phyloP scores from a whole-genome alignment of 2,329 filamentous ascomycete genomes.

The Colletotrichum salicis region DNA sequence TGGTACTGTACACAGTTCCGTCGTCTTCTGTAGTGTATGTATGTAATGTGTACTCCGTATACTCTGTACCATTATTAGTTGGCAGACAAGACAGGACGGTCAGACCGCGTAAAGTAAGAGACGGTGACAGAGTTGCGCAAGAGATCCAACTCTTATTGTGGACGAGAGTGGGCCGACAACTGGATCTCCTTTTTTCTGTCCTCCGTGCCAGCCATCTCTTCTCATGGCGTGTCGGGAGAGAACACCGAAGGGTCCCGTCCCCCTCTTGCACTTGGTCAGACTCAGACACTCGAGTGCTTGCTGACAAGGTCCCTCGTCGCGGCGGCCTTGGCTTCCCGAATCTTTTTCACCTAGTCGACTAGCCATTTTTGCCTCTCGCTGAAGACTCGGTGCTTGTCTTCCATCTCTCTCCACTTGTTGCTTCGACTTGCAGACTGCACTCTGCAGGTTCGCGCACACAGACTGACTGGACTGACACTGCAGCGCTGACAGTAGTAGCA shows the following conservation, averaged over 20 bases:
- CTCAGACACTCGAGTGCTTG: slow-evolving; percentile 9
- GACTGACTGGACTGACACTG: background rate
- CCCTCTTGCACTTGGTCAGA: slow-evolving; percentile 7
- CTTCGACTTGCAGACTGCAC: slow-evolving; percentile 13
- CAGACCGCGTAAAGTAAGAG: background rate
- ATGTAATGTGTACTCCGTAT: background rate
- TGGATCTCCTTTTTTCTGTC: slow-evolving; percentile 17
- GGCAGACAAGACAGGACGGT: background rate
- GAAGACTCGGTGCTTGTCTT: slow-evolving; percentile 30
- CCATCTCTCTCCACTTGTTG: background rate
- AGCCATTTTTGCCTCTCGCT: slow-evolving; percentile 23
- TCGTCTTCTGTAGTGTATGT: slow-evolving; percentile 3
- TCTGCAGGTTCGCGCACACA: slow-evolving; percentile 19
- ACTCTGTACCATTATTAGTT: background rate
- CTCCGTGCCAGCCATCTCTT: slow-evolving; percentile 1
- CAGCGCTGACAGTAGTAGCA: background rate
- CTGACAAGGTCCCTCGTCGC: slow-evolving; percentile 28
- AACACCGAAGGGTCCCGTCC: slow-evolving; percentile 28
- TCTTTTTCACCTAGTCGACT: background rate
- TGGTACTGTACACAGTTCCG: slow-evolving; percentile 2
- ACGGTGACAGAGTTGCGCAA: background rate
- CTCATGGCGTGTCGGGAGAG: slow-evolving; percentile 23
- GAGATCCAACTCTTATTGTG: slow-evolving; percentile 28
- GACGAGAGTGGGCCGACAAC: slow-evolving; percentile 23
- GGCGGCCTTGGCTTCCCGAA: slow-evolving; percentile 18